Evolutionary conservation across 73 alveolate species (phyloP), one percentile per base, ranked within the genome.

Genomic region (Paraurostyla sp.): DNA sequence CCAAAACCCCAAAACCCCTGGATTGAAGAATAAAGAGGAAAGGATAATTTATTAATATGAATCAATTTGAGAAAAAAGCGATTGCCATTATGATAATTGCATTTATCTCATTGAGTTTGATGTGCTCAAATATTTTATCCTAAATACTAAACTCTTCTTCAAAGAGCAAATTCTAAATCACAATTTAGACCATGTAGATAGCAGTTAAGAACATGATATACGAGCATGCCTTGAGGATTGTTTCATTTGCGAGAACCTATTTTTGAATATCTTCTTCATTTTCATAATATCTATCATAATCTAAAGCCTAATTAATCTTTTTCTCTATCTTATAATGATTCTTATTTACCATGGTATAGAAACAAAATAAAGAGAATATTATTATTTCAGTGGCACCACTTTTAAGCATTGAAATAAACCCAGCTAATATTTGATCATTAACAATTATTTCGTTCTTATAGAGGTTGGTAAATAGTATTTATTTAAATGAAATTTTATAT

Each of bases 211-310:
- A 35, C 11, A 65, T 13, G 33, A 65, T 6, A 40, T 65, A 65
- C 1, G 18, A 18, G 2, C 45, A 7, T 38, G 23, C 40, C 41
- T 65, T 65, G 38, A 6, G 6, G 13, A 65, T 9, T 18, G 41
- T 38, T 7, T 65, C 60, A 35, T 40, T 65, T 1, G 35, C 41
- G 6, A 65, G 58, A 9, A 65, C 58, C 41, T 65, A 38, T 32
- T 40, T 38, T 65, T 65, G 25, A 7, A 65, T 65, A 38, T 65
- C 82, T 16, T 65, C 82, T 65, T 65, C 82, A 65, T 35, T 65
- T 22, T 65, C 82, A 65, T 65, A 65, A 2, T 22, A 65, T 40
- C 82, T 65, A 35, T 65, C 82, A 40, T 36, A 35, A 6, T 65
- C 82, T 13, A 65, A 23, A 13, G 58, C 36, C 25, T 65, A 11